Percentiles rank a stretch among this genome's conserved stretches.
Evolutionary conservation across 208 protist genomes (phyloP).

Genomic region (Jaenimonas drosophilae): DNA sequence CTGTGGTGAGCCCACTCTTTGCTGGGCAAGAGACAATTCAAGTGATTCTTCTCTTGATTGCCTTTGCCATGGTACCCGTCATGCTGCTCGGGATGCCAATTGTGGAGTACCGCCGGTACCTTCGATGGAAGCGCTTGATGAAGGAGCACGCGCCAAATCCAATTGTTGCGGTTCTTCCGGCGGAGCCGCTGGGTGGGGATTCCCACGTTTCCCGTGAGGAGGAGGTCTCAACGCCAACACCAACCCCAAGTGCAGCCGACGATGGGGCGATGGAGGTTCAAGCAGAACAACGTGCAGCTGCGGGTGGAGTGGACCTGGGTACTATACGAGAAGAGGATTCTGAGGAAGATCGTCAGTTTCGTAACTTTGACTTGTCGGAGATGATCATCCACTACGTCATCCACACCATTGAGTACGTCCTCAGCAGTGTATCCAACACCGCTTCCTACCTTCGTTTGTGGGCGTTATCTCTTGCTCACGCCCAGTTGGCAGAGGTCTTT

Average conservation of each 20-base stretch:
- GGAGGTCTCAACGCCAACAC: too few species aligned
- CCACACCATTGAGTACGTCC: conserved; percentile 99
- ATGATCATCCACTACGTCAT: conserved; percentile 98
- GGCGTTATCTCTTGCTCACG: conserved; percentile 99
- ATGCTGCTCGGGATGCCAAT: conserved; percentile 88
- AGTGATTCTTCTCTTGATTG: conserved; percentile 55
- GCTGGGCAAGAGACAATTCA: conserved; percentile 59
- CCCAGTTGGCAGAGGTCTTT: conserved; percentile 93
- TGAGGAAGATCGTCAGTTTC: conserved; percentile 16
- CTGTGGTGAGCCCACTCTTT: conserved; percentile 21
- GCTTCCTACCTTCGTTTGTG: conserved; percentile 99
- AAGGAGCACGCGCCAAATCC: not conserved
- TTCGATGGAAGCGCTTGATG: not conserved
- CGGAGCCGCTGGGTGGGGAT: not conserved
- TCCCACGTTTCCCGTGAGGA: not conserved
- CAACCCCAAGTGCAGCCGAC: too few species aligned
- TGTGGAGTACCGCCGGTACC: conserved; percentile 13
- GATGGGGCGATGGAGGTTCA: not conserved
- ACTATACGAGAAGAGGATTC: not conserved
- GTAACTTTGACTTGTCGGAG: conserved; percentile 89
- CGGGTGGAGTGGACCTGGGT: too few species aligned
- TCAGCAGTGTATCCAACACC: conserved; percentile 99
- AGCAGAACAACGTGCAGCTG: too few species aligned
- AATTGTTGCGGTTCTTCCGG: not conserved
- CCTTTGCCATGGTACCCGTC: conserved; percentile 70